Conservation (phyloP, 1,284 basidiomycete genomes). For the Boletus smithii region DNA sequence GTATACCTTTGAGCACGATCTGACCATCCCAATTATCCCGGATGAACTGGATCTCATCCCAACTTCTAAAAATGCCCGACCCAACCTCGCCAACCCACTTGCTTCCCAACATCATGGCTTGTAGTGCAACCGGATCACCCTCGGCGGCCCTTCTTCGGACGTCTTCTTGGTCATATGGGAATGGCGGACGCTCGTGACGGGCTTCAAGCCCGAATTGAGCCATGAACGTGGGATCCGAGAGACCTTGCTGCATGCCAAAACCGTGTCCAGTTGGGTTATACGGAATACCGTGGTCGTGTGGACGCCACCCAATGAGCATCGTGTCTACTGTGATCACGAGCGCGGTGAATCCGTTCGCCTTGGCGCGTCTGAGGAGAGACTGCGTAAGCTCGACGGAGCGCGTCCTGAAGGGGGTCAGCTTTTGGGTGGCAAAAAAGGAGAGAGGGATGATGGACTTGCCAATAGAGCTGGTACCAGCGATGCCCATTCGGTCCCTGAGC, state of each 20-base stretch:
- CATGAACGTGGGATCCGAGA: constrained; percentile 74
- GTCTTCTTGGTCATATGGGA: constrained; percentile 53
- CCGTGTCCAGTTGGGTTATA: constrained; percentile 66
- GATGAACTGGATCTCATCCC: constrained; percentile 65
- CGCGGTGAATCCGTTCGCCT: constrained; percentile 59
- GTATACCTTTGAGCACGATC: constrained; percentile 70
- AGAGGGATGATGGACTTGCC: constrained; percentile 37
- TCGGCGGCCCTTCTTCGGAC: constrained; percentile 37
- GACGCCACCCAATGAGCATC: constrained; percentile 65
- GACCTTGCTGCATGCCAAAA: constrained; percentile 55
- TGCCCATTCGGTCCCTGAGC: constrained; percentile 56
- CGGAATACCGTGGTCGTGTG: constrained; percentile 56
- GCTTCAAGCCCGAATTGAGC: constrained; percentile 42
- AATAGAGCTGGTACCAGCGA: constrained; percentile 83
- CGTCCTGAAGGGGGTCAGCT: constrained; percentile 43
- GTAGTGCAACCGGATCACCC: constrained; percentile 48
- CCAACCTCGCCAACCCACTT: constrained; percentile 58
- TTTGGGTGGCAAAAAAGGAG: not conserved
- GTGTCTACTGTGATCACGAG: constrained; percentile 72
- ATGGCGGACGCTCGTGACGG: constrained; percentile 43
- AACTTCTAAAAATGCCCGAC: constrained; percentile 55
- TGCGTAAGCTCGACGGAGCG: constrained; percentile 56
- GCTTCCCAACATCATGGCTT: constrained; percentile 44
- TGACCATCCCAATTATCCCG: constrained; percentile 68
- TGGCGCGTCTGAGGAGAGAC: constrained; percentile 63